Evolutionary conservation across 2,329 filamentous ascomycete genomes (phyloP), one percentile per base, ranked within the genome.

Genomic region (Fusarium cicatricum): DNA sequence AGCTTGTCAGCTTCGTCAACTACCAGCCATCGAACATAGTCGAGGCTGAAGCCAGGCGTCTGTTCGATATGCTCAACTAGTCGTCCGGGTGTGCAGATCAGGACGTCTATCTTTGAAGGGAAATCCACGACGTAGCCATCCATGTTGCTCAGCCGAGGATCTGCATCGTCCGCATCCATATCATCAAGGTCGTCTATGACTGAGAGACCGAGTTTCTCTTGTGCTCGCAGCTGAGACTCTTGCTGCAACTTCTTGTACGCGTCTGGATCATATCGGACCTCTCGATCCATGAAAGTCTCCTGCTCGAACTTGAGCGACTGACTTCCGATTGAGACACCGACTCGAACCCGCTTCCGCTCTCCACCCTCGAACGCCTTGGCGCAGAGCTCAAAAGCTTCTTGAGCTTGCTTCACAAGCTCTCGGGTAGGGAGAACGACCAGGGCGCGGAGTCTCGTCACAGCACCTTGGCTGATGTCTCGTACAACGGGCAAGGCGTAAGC

Each of bases 1-100:
- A 98, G 79, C 70, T 95, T 92, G 74, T 98, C 94, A 11, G 94
- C 95, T 75, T 98, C 94, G 68, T 98, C 94, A 39, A 97, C 90
- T 3, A 97, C 85, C 0, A 98, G 80, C 92, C 93, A 98, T 57
- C 90, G 85, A 5, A 97, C 80, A 70, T 90, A 83, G 52, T 90
- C 85, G 17, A 98, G 80, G 0, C 82, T 85, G 72, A 98, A 97
- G 0, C 92, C 92, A 3, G 86, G 85, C 0, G 94, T 98, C 55
- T 88, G 87, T 60, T 89, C 88, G 44, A 97, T 83, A 73, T 98
- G 94, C 67, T 98, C 94, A 4, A 98, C 92, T 1, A 98, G 83
- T 60, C 94, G 86, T 55, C 95, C 95, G 1, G 94, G 94, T 0
- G 94, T 98, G 72, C 92, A 95, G 44, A 97, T 90, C 21, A 99